These are phyloP conservation scores for Ophiocordyceps sinensis DNA, from an alignment of 2,329 filamentous ascomycete species.

Conservation along the genomic window DNA sequence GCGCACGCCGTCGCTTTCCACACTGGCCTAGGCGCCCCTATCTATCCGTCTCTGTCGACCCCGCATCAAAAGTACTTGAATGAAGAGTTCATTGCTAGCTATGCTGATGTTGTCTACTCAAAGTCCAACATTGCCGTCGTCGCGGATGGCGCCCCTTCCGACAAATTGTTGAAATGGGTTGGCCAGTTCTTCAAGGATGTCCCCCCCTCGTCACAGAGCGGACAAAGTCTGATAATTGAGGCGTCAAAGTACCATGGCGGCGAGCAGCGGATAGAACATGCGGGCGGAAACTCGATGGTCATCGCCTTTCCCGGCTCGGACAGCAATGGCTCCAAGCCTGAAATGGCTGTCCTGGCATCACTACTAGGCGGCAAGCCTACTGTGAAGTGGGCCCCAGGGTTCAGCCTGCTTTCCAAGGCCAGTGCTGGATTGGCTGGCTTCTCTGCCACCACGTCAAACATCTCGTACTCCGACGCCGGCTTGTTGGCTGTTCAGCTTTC, in stretches of 20 bases:
- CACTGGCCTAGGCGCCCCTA: conserved; percentile 69
- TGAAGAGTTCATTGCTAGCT: conserved; percentile 59
- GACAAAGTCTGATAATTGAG: conserved; percentile 39
- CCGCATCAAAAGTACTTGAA: conserved; percentile 70
- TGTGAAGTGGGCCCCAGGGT: conserved; percentile 94
- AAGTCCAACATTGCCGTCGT: conserved; percentile 88
- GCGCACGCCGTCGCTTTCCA: conserved; percentile 85
- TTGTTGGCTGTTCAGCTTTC: conserved; percentile 72
- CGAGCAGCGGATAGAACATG: conserved; percentile 76
- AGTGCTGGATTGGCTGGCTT: conserved; percentile 51
- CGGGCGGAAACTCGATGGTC: conserved; percentile 66
- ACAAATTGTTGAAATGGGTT: conserved; percentile 75
- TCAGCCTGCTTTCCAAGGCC: conserved; percentile 77
- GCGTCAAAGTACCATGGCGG: conserved; percentile 85
- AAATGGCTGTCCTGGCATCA: conserved; percentile 72
- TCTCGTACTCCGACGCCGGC: conserved; percentile 85
- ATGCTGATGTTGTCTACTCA: conserved; percentile 64
- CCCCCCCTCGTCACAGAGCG: conserved; percentile 36
- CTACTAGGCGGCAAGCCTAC: conserved; percentile 80
- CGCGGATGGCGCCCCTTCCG: conserved; percentile 69
- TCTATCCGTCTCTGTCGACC: conserved; percentile 57
- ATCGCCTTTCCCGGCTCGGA: conserved; percentile 88
- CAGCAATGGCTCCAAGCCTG: conserved; percentile 71
- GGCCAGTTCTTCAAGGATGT: conserved; percentile 77
- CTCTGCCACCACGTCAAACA: conserved; percentile 59